Base-by-base conservation (phyloP, 371 early-diverging fungal genomes). In the Mortierella sp. region DNA sequence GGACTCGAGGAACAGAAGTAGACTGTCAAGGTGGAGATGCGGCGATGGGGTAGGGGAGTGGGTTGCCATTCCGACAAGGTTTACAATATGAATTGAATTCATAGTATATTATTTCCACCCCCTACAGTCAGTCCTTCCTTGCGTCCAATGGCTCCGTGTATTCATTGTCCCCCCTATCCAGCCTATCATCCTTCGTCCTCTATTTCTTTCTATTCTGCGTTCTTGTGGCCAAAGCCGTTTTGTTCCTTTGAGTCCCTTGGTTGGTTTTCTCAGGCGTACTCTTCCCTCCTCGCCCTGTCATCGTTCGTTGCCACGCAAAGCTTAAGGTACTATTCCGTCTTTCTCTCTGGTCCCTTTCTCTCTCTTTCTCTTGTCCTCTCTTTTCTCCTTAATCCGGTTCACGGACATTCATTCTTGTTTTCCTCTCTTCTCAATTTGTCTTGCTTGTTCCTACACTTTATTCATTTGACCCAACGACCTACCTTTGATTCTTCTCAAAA, bases 141-240 rank as follows among this genome's bases (percentile, higher is more conserved):
- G 37, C 37, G 37, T 34, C 37, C 37, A 34, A 34, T 7, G 37
- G 37, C 37, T 34, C 37, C 37, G 37, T 34, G 11, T 34, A 34
- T 34, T 34, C 37, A 7, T 34, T 14, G 14, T 11, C 19, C 11
- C 34, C 37, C 37, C 52, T 34, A 34, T 34, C 37, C 37, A 34
- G 37, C 37, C 44, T 19, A 44, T 17, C 51, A 17, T 12, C 56
- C 46, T 34, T 32, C 50, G 19, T 8, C 48, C 48, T 50, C 28
- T 41, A 24, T 30, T 58, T 23, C 24, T 24, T 42, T 43, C 43
- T 47, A 27, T 17, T 44, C 46, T 62, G 27, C 42, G 41, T 52
- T 32, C 19, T 64, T 34, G 24, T 48, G 55, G 63, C 49, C 54
- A 54, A 63, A 56, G 56, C 63, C 56, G 56, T 63, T 56, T 63